Base-by-base conservation (phyloP, 208 protist genomes). In the Crithidia brevicula region DNA sequence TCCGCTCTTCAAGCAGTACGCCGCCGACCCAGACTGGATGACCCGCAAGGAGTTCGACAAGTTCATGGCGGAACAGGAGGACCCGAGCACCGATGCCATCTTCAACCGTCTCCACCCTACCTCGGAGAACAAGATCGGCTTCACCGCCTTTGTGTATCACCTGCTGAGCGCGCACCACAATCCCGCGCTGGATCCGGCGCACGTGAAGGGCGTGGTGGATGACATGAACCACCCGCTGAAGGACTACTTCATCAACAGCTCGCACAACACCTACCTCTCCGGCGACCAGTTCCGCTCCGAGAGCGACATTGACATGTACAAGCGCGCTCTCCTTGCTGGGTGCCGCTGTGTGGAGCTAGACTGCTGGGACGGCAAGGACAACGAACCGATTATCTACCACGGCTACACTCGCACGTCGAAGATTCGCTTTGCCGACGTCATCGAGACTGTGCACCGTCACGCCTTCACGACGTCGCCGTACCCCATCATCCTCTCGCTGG, bases 241-340 rank as follows among this genome's bases (percentile, higher is more conserved):
- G 16, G 57, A 93, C 40, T 98, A 98, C 81, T 98, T 84, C 67
- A 95, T 98, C 66, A 86, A 84, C 58, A 88, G 84, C 20, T 98
- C 91, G 11, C 97, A 98, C 75, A 99, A 99, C 79, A 98, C 98
- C 0, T 99, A 98, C 68, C 72, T 99, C 5, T 85, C 82, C 8
- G 95, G 94, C 16, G 81, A 98, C 81, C 98, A 99, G 82, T 64
- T 99, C 23, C 63, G 54, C 40, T 79, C 74, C 20, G 59, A 60
- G 18, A 85, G 79, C 30, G 64, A 74, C 31, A 47, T 81, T 4
- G 75, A 88, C 16, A 91, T 91, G 79, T 95, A 95, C 70, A 74
- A 74, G 49, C 73, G 82, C 30, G 81, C 76, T 3, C 66, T 95
- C 10, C 63, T 85, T 4, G 76, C 74, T 23, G 89, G 89, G 8